phyloP scores from a whole-genome alignment of 2,329 filamentous ascomycete species.

The Colletotrichum spaethianum region DNA sequence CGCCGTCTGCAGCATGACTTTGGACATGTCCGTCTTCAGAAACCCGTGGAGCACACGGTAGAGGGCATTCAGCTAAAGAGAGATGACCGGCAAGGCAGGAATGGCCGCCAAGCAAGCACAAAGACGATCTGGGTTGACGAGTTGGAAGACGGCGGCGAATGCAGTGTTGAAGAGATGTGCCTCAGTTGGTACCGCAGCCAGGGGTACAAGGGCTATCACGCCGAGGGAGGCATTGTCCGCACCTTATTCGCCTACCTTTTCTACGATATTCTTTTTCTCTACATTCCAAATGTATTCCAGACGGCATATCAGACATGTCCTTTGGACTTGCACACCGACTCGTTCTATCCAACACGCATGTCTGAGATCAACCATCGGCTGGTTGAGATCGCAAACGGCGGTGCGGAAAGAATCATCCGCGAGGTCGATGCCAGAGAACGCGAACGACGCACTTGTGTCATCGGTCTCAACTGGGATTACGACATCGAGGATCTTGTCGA shows the following conservation, averaged over 20 bases:
- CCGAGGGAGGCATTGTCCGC: constrained; percentile 91
- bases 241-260: constrained; percentile 94
- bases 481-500: constrained; percentile 83
- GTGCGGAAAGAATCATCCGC: constrained; percentile 76
- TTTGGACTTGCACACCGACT: constrained; percentile 91
- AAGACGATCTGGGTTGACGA: constrained; percentile 93
- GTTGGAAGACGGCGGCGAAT: constrained; percentile 77
- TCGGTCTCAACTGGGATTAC: constrained; percentile 94
- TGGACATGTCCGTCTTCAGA: constrained; percentile 83
- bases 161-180: constrained; percentile 95
- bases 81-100: constrained; percentile 60
- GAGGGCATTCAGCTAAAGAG: constrained; percentile 84
- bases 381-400: constrained; percentile 89
- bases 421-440: constrained; percentile 78
- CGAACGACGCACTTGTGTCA: constrained; percentile 83
- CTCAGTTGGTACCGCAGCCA: constrained; percentile 85
- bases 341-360: constrained; percentile 88
- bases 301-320: constrained; percentile 96
- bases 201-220: constrained; percentile 96
- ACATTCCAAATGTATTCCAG: constrained; percentile 97
- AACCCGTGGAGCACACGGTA: constrained; percentile 81
- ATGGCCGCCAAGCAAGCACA: constrained; percentile 63
- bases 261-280: constrained; percentile 92
- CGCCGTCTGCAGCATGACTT: constrained; percentile 94
- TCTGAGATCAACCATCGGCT: constrained; percentile 91